Evolutionary conservation across 2,329 filamentous ascomycete genomes (phyloP).

Genomic region (Pleurostoma richardsiae): DNA sequence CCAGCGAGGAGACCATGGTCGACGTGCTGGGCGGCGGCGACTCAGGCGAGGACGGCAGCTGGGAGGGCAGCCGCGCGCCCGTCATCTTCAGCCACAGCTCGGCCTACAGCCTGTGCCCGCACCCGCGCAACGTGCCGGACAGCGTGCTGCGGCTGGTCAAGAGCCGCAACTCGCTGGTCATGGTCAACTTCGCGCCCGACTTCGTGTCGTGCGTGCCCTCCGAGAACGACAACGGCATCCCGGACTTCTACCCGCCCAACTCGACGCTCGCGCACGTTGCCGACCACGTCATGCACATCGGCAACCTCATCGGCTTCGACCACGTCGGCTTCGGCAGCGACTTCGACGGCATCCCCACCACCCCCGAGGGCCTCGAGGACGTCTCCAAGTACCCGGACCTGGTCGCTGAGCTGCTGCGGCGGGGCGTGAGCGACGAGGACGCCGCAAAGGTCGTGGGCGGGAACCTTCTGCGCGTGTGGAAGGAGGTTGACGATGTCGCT

Average conservation of each 20-base stretch:
- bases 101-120: constrained; percentile 73
- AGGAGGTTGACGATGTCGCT: constrained; percentile 69
- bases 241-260: constrained; percentile 61
- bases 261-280: constrained; percentile 74
- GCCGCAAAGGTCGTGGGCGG: constrained; percentile 70
- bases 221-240: constrained; percentile 57
- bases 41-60: constrained; percentile 40
- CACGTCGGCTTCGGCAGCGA: constrained; percentile 87
- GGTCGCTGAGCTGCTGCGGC: constrained; percentile 66
- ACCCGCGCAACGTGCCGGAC: constrained; percentile 87
- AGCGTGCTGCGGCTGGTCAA: constrained; percentile 75
- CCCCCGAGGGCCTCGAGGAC: constrained; percentile 74
- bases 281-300: constrained; percentile 78
- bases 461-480: constrained; percentile 83
- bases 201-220: constrained; percentile 73
- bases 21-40: constrained; percentile 63
- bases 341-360: constrained; percentile 70
- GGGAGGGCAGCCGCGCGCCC: constrained; percentile 71
- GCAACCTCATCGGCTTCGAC: constrained; percentile 76
- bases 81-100: constrained; percentile 89
- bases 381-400: constrained; percentile 79
- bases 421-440: constrained; percentile 70
- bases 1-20: constrained; percentile 73
- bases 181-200: constrained; percentile 83
- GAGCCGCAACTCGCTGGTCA: constrained; percentile 68